Conservation (phyloP, 2,329 filamentous ascomycete genomes). For the Aspergillus sp. region DNA sequence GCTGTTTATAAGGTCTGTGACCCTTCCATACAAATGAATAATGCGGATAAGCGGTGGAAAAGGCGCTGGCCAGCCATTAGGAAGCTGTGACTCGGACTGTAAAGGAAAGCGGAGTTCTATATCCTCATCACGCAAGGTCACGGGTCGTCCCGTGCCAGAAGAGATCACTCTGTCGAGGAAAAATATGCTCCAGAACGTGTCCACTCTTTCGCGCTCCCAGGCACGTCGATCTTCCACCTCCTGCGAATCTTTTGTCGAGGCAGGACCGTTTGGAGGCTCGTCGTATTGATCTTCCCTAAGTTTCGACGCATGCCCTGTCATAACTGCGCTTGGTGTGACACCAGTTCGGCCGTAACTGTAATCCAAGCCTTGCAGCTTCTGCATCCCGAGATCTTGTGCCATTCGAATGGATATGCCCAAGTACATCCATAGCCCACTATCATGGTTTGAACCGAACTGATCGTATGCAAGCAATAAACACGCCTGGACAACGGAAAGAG, state of each 20-base stretch:
- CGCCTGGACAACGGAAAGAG: constrained; percentile 79
- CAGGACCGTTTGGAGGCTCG: constrained; percentile 38
- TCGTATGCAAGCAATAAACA: constrained; percentile 83
- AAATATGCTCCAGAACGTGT: constrained; percentile 90
- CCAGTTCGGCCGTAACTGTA: constrained; percentile 56
- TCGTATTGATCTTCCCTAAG: constrained; percentile 47
- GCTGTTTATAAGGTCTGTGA: constrained; percentile 81
- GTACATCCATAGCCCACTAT: constrained; percentile 93
- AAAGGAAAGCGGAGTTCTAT: constrained; percentile 74
- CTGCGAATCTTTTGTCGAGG: constrained; percentile 35
- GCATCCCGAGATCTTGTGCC: constrained; percentile 76
- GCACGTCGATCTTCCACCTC: constrained; percentile 58
- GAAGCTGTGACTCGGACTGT: constrained; percentile 51
- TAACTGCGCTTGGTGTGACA: constrained; percentile 57
- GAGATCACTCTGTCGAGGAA: constrained; percentile 85
- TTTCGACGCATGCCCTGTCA: constrained; percentile 42
- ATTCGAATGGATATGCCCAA: constrained; percentile 82
- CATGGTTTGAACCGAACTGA: constrained; percentile 82
- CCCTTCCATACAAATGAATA: constrained; percentile 80
- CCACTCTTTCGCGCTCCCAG: constrained; percentile 76
- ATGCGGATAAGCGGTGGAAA: constrained; percentile 81
- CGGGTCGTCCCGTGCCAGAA: constrained; percentile 79
- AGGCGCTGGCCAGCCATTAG: constrained; percentile 70
- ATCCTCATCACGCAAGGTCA: constrained; percentile 80
- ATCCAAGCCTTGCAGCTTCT: constrained; percentile 74